Conservation (phyloP, 352 stramenopile genomes). For the Phytophthora brassicae region DNA sequence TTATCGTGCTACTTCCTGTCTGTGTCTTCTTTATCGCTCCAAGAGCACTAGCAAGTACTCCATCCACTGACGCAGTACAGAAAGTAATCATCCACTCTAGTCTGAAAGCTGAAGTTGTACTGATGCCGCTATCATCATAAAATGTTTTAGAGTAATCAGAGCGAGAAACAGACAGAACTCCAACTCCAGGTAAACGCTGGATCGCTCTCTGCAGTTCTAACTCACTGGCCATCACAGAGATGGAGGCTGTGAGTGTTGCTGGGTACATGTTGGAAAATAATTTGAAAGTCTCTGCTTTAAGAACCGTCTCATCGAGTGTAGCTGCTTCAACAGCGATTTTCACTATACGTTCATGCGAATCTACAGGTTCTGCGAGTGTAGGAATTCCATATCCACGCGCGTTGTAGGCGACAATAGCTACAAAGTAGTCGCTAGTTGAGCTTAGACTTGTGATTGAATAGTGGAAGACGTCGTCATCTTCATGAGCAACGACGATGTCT, state of each 20-base stretch:
- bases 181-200: constrained; percentile 49
- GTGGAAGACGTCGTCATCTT: constrained; percentile 2
- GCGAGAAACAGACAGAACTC: constrained; percentile 53
- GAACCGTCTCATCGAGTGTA: constrained; percentile 33
- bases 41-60: constrained; percentile 49
- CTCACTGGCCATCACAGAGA: constrained; percentile 57
- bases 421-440: constrained; percentile 59
- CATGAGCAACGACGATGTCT: constrained; percentile 29
- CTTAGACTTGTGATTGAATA: constrained; percentile 55
- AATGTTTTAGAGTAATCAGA: constrained; percentile 60
- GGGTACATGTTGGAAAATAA: constrained; percentile 62
- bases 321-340: constrained; percentile 41
- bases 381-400: constrained; percentile 66
- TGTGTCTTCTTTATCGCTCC: constrained; percentile 41
- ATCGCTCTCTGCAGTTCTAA: constrained; percentile 55
- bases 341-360: constrained; percentile 54
- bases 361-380: constrained; percentile 38
- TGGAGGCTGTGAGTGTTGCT: constrained; percentile 27
- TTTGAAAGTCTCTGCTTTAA: constrained; percentile 51
- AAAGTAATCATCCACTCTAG: constrained; percentile 86
- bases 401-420: constrained; percentile 87
- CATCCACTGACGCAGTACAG: constrained; percentile 44
- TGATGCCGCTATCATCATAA: constrained; percentile 46
- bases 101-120: constrained; percentile 28
- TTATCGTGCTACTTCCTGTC: constrained; percentile 30